Base-by-base conservation (phyloP, 2,329 filamentous ascomycete genomes). In the Neofusicoccum umdonicola region DNA sequence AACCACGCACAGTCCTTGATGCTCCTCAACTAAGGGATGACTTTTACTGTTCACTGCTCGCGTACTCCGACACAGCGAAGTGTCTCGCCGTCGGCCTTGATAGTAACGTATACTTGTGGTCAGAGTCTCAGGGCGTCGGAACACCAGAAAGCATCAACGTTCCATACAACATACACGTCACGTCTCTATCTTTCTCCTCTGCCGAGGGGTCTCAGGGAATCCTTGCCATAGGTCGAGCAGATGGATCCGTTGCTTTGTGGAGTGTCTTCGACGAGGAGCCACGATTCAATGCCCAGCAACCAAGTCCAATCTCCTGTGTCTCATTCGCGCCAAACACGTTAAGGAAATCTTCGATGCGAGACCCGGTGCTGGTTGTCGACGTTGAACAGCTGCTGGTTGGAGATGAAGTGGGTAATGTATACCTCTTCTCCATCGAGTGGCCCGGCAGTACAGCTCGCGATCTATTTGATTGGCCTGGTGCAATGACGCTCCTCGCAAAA, bases 351-450 rank as follows among this genome's bases (percentile, higher is more conserved):
- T 88, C 86, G 1, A 76, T 83, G 3, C 76, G 80, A 27, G 79
- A 71, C 78, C 76, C 81, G 6, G 82, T 80, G 1, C 73, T 82
- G 12, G 76, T 81, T 0, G 88, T 91, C 2, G 75, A 85, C 45
- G 91, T 88, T 0, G 94, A 99, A 76, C 92, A 97, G 69, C 82
- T 99, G 13, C 83, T 96, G 0, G 88, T 97, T 5, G 92, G 94
- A 0, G 93, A 97, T 67, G 92, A 97, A 71, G 77, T 82, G 37
- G 95, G 95, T 0, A 88, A 88, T 64, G 81, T 98, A 3, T 95
- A 92, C 77, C 93, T 96, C 73, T 99, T 97, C 78, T 86, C 90
- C 1, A 82, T 99, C 8, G 93, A 98, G 76, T 98, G 94, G 93
- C 82, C 84, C 1, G 76, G 77, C 50, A 75, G 82, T 62, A 77